A percentile compares a stretch with the other conserved stretches of the same genome.
Conservation (phyloP, 2,329 filamentous ascomycete genomes). For the Xylariales sp. region DNA sequence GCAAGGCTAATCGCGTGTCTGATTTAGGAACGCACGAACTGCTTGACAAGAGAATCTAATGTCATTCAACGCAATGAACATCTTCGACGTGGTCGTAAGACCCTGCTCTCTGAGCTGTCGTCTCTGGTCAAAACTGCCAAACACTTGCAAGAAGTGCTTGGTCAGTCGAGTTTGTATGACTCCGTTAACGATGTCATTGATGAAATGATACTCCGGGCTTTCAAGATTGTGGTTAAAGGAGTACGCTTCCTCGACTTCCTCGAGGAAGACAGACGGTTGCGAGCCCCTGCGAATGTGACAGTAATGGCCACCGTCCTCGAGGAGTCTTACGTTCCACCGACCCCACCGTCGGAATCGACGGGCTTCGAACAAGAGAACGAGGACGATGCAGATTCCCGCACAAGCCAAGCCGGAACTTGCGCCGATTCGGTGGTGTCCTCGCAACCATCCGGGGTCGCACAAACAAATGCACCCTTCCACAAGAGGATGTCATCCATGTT, state of each 20-base stretch:
- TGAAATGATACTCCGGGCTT: slow-evolving; percentile 89
- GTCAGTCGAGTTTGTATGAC: slow-evolving; percentile 42
- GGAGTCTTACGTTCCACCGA: slow-evolving; percentile 55
- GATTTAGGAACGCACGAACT: slow-evolving; percentile 84
- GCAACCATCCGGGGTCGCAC: slow-evolving; percentile 31
- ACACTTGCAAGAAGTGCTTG: slow-evolving; percentile 71
- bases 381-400: slow-evolving; percentile 33
- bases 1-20: slow-evolving; percentile 11
- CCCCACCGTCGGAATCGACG: slow-evolving; percentile 56
- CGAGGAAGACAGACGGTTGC: slow-evolving; percentile 55
- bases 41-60: slow-evolving; percentile 75
- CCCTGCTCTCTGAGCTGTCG: slow-evolving; percentile 83
- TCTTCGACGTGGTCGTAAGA: slow-evolving; percentile 78
- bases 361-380: slow-evolving; percentile 38
- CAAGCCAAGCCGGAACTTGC: slow-evolving; percentile 24
- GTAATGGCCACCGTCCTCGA: slow-evolving; percentile 57
- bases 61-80: slow-evolving; percentile 71
- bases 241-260: slow-evolving; percentile 87
- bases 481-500: slow-evolving; percentile 44
- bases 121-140: slow-evolving; percentile 87
- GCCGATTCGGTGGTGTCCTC: slow-evolving; percentile 29
- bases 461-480: slow-evolving; percentile 30
- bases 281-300: slow-evolving; percentile 47
- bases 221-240: slow-evolving; percentile 87
- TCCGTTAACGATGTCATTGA: slow-evolving; percentile 76